Conservation (phyloP, 306 rosid species). For the Dryas drummondii region DNA sequence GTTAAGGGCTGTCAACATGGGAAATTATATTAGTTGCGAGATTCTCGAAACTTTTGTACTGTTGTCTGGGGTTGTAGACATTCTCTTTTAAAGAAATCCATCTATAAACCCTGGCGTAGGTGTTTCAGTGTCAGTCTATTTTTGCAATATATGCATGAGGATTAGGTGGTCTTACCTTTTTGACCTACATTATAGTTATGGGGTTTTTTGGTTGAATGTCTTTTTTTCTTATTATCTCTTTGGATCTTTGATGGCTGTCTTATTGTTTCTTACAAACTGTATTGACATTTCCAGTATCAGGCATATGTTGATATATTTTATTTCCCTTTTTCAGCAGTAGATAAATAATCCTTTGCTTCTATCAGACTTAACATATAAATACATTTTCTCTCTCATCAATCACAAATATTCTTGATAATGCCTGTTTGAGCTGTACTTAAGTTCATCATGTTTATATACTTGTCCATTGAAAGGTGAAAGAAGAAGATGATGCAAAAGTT, state of each 20-base stretch:
- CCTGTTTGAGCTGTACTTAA: slow-evolving; percentile 18
- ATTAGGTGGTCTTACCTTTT: background rate
- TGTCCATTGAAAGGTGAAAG: slow-evolving; percentile 65
- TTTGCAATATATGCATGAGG: background rate
- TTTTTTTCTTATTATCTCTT: background rate
- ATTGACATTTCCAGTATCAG: background rate
- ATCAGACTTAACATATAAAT: background rate
- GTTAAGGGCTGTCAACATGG: background rate
- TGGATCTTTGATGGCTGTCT: background rate
- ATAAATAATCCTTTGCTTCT: background rate
- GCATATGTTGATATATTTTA: background rate
- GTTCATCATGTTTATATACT: slow-evolving; percentile 10
- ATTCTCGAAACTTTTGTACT: background rate
- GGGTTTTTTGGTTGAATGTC: background rate
- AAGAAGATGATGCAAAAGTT: slow-evolving; percentile 85
- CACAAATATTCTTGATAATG: background rate
- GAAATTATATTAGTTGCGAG: background rate
- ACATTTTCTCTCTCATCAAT: background rate
- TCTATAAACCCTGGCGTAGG: background rate
- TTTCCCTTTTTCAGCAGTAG: background rate
- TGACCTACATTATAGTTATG: background rate
- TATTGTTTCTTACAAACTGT: background rate
- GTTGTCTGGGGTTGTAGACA: background rate
- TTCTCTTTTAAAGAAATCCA: background rate
- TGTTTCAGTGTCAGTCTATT: background rate